Percentiles rank a stretch among this genome's conserved stretches.
phyloP scores from a whole-genome alignment of 2,329 filamentous ascomycete species.

The Blumeria graminis region DNA sequence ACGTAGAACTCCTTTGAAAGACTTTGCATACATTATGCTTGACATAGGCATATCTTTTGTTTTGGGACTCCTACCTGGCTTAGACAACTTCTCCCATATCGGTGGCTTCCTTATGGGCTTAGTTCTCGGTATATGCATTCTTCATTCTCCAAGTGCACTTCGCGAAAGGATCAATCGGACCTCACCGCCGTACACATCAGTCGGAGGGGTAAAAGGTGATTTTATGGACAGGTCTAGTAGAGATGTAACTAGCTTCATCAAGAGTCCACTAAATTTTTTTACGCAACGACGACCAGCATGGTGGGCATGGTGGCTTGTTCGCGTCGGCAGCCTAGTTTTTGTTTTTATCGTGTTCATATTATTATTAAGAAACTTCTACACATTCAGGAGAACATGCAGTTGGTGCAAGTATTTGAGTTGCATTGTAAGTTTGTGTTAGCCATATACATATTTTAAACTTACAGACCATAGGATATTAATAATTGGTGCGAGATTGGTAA shows the following conservation, averaged over 20 bases:
- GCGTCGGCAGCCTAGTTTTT: constrained; percentile 53
- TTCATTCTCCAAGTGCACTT: constrained; percentile 68
- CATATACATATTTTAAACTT: not conserved
- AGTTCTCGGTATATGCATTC: constrained; percentile 59
- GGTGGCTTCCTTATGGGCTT: constrained; percentile 88
- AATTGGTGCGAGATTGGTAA: constrained; percentile 34
- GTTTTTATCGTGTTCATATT: constrained; percentile 70
- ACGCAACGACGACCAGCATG: constrained; percentile 78
- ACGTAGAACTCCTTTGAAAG: constrained; percentile 50
- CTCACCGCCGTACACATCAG: constrained; percentile 43
- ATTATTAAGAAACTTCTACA: constrained; percentile 78
- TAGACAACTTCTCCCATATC: constrained; percentile 96
- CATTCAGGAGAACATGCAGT: constrained; percentile 44
- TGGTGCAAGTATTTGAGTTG: constrained; percentile 97
- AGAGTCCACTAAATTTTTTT: constrained; percentile 55
- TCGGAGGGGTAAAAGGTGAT: constrained; percentile 25
- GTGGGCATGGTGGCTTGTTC: constrained; percentile 93
- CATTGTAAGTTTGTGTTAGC: constrained; percentile 38
- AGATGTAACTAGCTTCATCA: constrained; percentile 22
- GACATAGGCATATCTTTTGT: constrained; percentile 81
- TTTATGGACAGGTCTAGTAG: constrained; percentile 8
- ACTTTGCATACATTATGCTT: constrained; percentile 66
- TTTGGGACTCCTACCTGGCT: constrained; percentile 66
- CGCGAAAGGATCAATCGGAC: constrained; percentile 49
- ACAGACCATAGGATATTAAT: constrained; percentile 47